Evolutionary conservation across 2,329 filamentous ascomycete genomes (phyloP), one percentile per base, ranked within the genome.

Genomic region (Capronia americana): DNA sequence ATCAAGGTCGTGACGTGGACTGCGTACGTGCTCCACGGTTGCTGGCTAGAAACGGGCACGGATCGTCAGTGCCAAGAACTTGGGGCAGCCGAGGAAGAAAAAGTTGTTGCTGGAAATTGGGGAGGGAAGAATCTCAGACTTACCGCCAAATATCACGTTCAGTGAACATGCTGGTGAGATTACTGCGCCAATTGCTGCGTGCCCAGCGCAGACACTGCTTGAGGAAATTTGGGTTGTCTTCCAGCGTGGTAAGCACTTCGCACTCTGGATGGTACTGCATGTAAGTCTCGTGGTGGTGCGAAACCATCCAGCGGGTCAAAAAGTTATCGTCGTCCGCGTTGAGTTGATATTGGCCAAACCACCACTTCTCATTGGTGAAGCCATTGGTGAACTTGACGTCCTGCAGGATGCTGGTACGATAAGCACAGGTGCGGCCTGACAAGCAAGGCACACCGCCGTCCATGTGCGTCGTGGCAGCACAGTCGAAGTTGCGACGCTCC

Each of bases 251-350:
- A 81, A 95, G 89, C 67, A 98, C 90, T 79, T 96, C 92, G 74
- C 92, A 96, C 76, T 96, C 92, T 56, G 86, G 87, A 77, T 97
- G 90, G 80, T 97, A 97, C 81, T 98, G 94, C 78, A 97, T 91
- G 84, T 92, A 94, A 24, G 93, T 97, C 81, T 96, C 92, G 92
- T 92, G 96, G 72, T 90, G 86, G 81, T 97, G 90, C 70, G 88
- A 91, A 72, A 97, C 93, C 75, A 98, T 86, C 94, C 94, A 98
- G 65, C 94, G 89, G 6, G 94, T 97, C 73, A 98, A 92, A 81
- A 97, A 98, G 81, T 98, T 98, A 84, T 98, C 94, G 78, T 98
- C 94, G 79, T 98, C 94, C 28, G 94, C 93, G 76, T 97, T 97
- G 68, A 98, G 85, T 75, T 93, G 93, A 80, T 90, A 96, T 74